Evolutionary conservation across 495 filamentous ascomycete genomes (phyloP), one percentile per base, ranked within the genome.

Genomic region (Xylaria flabelliformis): DNA sequence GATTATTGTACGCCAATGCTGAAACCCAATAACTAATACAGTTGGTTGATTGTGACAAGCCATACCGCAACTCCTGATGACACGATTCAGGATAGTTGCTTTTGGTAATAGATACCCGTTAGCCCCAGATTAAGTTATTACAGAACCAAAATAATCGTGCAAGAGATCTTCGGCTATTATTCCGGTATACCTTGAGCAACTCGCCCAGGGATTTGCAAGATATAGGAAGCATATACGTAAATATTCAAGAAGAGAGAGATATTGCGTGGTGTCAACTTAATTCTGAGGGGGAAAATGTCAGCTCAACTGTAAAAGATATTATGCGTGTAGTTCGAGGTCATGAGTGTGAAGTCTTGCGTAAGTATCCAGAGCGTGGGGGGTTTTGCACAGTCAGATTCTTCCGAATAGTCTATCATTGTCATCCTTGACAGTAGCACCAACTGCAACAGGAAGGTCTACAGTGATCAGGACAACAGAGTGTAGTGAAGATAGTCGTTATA

Each of bases 81-180:
- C n/a, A 65, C 8, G 44, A 41, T 67, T 67, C 34, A 39, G 48
- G 26, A 17, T 42, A 1, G 53, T 41, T 67, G n/a, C 42, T 46
- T 65, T 65, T 50, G 24, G 41, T 41, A 42, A 67, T 29, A 41
- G 34, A n/a, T 56, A 21, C 51, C 29, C 44, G 50, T 67, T 67
- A 67, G 67, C 55, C 36, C 67, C 56, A 70, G 56, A 62, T 70
- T 61, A 50, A 69, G 67, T 69, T 69, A 69, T 69, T 58, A 58
- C 41, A 17, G 53, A 58, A 46, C 53, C 53, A 21, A 61, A 61
- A 68, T 6, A 48, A 21, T 46, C 17, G 15, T 63, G 2, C n/a
- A 41, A 39, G 26, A 29, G 63, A 48, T 46, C 42, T 65, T 65
- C 39, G 61, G 61, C 39, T 44, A 29, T 4, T n/a, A 5, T 42